Base-by-base conservation (phyloP, 176 grass and related monocot genomes). In the Oryza longistaminata region DNA sequence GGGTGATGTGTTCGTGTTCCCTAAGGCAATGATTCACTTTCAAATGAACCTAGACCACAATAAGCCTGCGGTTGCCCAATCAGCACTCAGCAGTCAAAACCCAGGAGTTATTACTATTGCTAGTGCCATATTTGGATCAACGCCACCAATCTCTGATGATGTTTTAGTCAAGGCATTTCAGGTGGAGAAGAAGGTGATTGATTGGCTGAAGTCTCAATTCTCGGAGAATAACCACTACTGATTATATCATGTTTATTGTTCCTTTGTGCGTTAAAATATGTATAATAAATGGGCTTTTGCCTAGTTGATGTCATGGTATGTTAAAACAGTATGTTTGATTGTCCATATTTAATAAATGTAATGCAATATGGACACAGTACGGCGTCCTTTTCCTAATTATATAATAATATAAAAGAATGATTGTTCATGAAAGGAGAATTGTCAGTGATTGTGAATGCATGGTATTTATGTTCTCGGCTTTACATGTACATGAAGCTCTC, bases 91-190 rank as follows among this genome's bases (percentile, higher is more conserved):
- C 0, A 68, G 72, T 61, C 61, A 84, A 2, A 84, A 84, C 29
- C 72, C 72, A 3, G 29, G 82, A 0, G 72, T 1, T 0, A 84
- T 84, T 4, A 76, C 82, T 4, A 75, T 84, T 26, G 72, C 72
- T 1, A 75, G 66, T 1, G 44, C 29, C 0, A 72, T 76, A 1
- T 76, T 84, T 9, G 82, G 72, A 11, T 66, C 82, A 12, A 76
- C 53, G 0, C 72, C 72, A 9, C 44, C 82, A 0, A 84, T 84
- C 27, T 84, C 82, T 0, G 42, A 66, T 37, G 60, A 83, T 15
- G 42, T 83, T 9, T 3, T 75, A 2, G 42, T 58, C 58, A 75
- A 83, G 19, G 81, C 71, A 0, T 75, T 84, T 3, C 82, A 83
- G 3, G 22, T 74, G 13, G 44, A 74, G 0, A 74, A 74, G 44